Evolutionary conservation across 306 rosid species (phyloP).

Genomic region (Fagus crenata): DNA sequence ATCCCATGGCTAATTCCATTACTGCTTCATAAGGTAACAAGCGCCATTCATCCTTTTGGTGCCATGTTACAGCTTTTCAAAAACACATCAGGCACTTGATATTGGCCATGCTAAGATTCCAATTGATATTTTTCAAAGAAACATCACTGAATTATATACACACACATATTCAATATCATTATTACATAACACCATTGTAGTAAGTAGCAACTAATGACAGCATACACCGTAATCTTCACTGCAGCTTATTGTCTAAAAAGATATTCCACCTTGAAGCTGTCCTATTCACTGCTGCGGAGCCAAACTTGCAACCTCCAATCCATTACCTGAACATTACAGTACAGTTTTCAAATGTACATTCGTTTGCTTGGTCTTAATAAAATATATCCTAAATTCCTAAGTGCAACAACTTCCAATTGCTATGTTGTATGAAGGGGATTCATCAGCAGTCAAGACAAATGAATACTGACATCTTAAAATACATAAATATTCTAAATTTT

Average conservation of each 20-base stretch:
- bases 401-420: no score
- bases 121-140: background rate
- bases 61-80: background rate
- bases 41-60: no score
- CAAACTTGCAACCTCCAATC: constrained; percentile 71
- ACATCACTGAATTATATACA: background rate
- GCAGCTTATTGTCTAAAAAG: background rate
- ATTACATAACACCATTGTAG: background rate
- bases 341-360: background rate
- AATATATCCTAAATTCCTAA: no score
- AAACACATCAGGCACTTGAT: background rate
- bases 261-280: background rate
- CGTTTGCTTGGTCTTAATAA: no score
- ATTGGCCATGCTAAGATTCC: background rate
- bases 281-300: background rate
- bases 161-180: background rate
- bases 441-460: no score
- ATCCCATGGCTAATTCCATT: no score
- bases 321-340: constrained; percentile 56
- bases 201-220: background rate
- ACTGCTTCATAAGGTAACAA: background rate
- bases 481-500: background rate
- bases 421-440: background rate
- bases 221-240: background rate
- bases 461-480: background rate